A percentile compares a stretch with the other conserved stretches of the same genome.
Evolutionary conservation across 2,329 filamentous ascomycete species (phyloP).

Genomic region (Zymoseptoria crescenta): DNA sequence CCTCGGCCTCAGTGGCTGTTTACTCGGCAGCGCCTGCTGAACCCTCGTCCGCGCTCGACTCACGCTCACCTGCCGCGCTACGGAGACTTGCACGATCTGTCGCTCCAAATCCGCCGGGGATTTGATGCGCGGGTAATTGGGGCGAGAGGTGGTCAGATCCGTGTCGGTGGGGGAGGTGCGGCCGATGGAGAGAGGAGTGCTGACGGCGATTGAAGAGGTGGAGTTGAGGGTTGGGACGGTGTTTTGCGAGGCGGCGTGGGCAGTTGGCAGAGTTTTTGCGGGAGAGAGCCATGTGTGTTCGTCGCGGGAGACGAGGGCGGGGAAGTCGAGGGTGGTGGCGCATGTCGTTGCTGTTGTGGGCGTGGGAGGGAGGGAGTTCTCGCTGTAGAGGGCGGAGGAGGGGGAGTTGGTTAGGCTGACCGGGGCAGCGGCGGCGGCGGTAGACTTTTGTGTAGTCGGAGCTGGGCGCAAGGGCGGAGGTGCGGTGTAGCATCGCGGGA

Average conservation of each 20-base stretch:
- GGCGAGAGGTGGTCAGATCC: neutral
- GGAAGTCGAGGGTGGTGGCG: constrained; percentile 5
- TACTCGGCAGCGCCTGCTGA: constrained; percentile 18
- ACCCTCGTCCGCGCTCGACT: constrained; percentile 18
- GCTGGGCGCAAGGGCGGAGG: constrained; percentile 5
- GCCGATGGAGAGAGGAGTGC: neutral
- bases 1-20: constrained; percentile 24
- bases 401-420: constrained; percentile 7
- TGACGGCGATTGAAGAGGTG: neutral
- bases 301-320: constrained; percentile 2
- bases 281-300: neutral
- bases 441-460: too few relatives aligned
- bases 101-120: constrained; percentile 21
- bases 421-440: constrained; percentile 9
- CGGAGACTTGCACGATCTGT: constrained; percentile 24
- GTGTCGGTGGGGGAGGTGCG: neutral
- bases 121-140: constrained; percentile 15
- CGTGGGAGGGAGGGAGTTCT: constrained; percentile 23
- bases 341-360: constrained; percentile 21
- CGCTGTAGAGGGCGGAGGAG: constrained; percentile 18
- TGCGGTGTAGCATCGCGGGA: constrained; percentile 6
- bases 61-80: constrained; percentile 26
- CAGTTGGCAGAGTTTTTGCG: neutral
- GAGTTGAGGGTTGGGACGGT: neutral
- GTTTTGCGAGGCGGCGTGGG: too few relatives aligned